These are phyloP conservation scores for Aspergillus arachidicola DNA, from an alignment of 2,329 filamentous ascomycete species.

Conservation along the genomic window DNA sequence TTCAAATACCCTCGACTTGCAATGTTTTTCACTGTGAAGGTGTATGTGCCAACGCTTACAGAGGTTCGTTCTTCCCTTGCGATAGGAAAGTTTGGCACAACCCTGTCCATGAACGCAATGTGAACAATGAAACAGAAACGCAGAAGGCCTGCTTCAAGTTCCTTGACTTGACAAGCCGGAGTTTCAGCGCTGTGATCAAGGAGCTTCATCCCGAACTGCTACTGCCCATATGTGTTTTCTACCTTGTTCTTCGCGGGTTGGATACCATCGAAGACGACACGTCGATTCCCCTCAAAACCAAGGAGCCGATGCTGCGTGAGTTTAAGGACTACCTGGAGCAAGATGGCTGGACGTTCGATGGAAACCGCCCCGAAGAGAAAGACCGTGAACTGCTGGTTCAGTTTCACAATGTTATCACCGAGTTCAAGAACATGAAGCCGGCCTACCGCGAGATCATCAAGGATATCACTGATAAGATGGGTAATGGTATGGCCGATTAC, in stretches of 20 bases:
- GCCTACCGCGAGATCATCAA: conserved; percentile 84
- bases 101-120: conserved; percentile 81
- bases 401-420: conserved; percentile 82
- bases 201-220: conserved; percentile 94
- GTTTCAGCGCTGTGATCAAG: conserved; percentile 90
- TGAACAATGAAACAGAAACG: conserved; percentile 71
- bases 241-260: conserved; percentile 85
- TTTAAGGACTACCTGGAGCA: conserved; percentile 78
- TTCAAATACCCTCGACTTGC: conserved; percentile 9
- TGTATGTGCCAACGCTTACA: conserved; percentile 18
- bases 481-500: conserved; percentile 98
- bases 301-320: conserved; percentile 81
- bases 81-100: conserved; percentile 95
- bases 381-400: conserved; percentile 89
- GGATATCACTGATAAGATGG: conserved; percentile 93
- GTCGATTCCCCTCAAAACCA: conserved; percentile 77
- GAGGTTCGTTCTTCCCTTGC: conserved; percentile 5
- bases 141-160: conserved; percentile 83
- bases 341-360: conserved; percentile 88
- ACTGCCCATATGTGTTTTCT: conserved; percentile 87
- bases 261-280: conserved; percentile 99
- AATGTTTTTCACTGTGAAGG: neutral
- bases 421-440: conserved; percentile 86
- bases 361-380: conserved; percentile 88
- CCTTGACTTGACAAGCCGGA: conserved; percentile 85